Conservation (phyloP, 352 stramenopile genomes). For the Pythium folliculosum region DNA sequence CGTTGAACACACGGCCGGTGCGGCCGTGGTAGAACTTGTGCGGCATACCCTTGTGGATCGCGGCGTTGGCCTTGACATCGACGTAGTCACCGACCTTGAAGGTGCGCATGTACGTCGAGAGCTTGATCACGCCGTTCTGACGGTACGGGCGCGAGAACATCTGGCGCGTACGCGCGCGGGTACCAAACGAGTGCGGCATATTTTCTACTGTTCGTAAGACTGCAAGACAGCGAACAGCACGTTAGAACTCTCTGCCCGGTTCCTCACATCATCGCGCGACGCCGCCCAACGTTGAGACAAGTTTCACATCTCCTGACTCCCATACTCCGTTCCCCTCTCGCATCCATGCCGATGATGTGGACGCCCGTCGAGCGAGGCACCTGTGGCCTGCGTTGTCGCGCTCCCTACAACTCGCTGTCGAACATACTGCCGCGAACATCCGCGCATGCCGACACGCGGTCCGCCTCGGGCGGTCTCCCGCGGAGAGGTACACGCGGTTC, state of each 20-base stretch:
- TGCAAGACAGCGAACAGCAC: not conserved
- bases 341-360: no score
- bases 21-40: constrained; percentile 99
- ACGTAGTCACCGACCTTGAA: constrained; percentile 99
- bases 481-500: no score
- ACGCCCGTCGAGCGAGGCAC: no score
- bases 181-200: constrained; percentile 99
- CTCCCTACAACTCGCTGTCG: no score
- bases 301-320: no score
- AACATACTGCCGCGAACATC: no score
- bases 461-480: no score
- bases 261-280: no score
- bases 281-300: no score
- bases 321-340: no score
- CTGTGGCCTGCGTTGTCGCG: no score
- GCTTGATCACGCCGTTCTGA: constrained; percentile 94
- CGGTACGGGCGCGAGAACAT: constrained; percentile 99
- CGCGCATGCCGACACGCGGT: no score
- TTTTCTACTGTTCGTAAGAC: constrained; percentile 37
- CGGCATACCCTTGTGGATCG: constrained; percentile 99
- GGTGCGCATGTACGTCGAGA: constrained; percentile 97
- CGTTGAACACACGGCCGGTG: constrained; percentile 99
- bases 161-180: constrained; percentile 98
- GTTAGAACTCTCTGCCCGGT: not conserved
- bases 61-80: constrained; percentile 99